Evolutionary conservation across 495 filamentous ascomycete genomes (phyloP).

Genomic region (Penicillium maclennaniae): DNA sequence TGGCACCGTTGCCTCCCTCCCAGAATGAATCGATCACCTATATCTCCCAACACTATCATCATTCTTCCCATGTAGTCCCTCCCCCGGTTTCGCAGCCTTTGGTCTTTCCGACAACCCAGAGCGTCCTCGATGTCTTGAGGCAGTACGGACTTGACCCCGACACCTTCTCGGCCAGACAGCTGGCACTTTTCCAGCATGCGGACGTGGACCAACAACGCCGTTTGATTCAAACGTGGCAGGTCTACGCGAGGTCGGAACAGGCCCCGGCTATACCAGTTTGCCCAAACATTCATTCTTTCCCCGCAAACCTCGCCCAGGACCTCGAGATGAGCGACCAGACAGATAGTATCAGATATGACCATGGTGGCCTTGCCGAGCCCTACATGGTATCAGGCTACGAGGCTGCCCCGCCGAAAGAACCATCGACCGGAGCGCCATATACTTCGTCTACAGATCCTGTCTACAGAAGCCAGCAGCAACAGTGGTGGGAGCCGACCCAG

Average conservation of each 20-base stretch:
- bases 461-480: conserved; percentile 46
- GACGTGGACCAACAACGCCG: conserved; percentile 54
- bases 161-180: conserved; percentile 52
- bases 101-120: background rate
- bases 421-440: conserved; percentile 44
- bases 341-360: conserved; percentile 12
- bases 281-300: background rate
- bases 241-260: conserved; percentile 35
- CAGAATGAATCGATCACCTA: conserved; percentile 48
- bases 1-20: conserved; percentile 15
- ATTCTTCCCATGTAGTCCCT: conserved; percentile 54
- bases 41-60: conserved; percentile 72
- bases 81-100: conserved; percentile 6
- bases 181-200: conserved; percentile 58
- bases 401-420: conserved; percentile 32
- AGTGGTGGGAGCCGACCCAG: conserved; percentile 46
- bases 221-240: conserved; percentile 64
- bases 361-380: conserved; percentile 50
- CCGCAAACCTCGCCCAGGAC: conserved; percentile 34
- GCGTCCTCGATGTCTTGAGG: conserved; percentile 32
- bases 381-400: conserved; percentile 72
- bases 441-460: conserved; percentile 58
- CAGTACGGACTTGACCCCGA: conserved; percentile 52
- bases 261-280: background rate
- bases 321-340: conserved; percentile 47